These are phyloP conservation scores for Paecilomyces fulvus DNA, from an alignment of 2,329 filamentous ascomycete species.

Conservation along the genomic window DNA sequence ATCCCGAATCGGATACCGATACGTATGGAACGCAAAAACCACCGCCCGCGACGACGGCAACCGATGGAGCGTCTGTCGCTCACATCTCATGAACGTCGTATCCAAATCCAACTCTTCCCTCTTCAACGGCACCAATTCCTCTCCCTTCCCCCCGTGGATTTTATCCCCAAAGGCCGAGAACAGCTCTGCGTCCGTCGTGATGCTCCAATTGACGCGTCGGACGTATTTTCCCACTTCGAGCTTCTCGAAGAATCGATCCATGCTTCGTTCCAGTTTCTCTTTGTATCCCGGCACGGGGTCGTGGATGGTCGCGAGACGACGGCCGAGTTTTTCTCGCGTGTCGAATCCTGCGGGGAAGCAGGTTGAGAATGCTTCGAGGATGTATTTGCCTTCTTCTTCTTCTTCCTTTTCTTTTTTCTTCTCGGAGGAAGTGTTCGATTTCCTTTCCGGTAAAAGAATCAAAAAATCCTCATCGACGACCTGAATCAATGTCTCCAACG, in stretches of 20 bases:
- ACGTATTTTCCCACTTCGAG: constrained; percentile 30
- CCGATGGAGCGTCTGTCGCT: constrained; percentile 55
- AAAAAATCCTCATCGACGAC: constrained; percentile 55
- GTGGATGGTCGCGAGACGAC: constrained; percentile 49
- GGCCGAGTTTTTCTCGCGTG: constrained; percentile 46
- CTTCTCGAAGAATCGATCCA: constrained; percentile 21
- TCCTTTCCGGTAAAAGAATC: constrained; percentile 42
- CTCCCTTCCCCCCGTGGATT: constrained; percentile 20
- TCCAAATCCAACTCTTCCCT: constrained; percentile 38
- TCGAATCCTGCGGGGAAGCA: constrained; percentile 54
- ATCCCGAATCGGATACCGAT: constrained; percentile 47
- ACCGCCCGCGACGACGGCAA: constrained; percentile 46
- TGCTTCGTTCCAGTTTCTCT: constrained; percentile 20
- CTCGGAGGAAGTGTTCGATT: constrained; percentile 1
- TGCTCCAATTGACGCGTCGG: constrained; percentile 45
- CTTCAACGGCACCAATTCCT: constrained; percentile 15
- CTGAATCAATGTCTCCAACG: constrained; percentile 41
- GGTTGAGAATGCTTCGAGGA: constrained; percentile 47
- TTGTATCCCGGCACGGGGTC: constrained; percentile 30
- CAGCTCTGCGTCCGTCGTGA: constrained; percentile 31
- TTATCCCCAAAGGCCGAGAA: constrained; percentile 31
- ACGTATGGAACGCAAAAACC: constrained; percentile 57
- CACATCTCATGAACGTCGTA: constrained; percentile 45
- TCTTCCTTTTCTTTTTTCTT: constrained; percentile 6
- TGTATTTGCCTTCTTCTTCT: constrained; percentile 36